Conservation (phyloP, 257 asterid species). For the Cordia subcordata region DNA sequence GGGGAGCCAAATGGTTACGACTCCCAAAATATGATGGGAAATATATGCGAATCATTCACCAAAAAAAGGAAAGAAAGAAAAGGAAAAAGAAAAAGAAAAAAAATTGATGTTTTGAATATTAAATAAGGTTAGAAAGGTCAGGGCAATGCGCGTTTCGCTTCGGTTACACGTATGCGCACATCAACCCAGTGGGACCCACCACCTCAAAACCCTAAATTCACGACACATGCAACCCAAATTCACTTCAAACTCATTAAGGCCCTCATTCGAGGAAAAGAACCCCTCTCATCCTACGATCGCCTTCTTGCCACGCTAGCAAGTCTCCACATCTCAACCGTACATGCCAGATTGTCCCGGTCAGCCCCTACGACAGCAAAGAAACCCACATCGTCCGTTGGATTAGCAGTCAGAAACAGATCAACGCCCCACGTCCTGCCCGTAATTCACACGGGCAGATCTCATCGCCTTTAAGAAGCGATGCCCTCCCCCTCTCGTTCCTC, state of each 20-base stretch:
- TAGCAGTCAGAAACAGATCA: slow-evolving; percentile 4
- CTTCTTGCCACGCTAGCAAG: slow-evolving; percentile 30
- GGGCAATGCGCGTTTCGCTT: slow-evolving; percentile 45
- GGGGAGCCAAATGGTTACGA: no score
- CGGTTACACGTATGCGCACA: slow-evolving; percentile 35
- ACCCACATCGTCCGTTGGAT: slow-evolving; percentile 38
- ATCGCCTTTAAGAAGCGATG: slow-evolving; percentile 78
- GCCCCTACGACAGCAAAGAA: slow-evolving; percentile 60
- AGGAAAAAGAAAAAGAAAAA: no score
- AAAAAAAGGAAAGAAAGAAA: no score
- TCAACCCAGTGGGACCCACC: slow-evolving; percentile 27
- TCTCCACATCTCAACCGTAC: slow-evolving; percentile 35
- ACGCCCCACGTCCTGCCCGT: slow-evolving; percentile 64
- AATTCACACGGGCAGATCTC: slow-evolving; percentile 70
- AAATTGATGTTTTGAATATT: no score
- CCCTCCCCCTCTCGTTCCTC: slow-evolving; percentile 45
- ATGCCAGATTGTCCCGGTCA: slow-evolving; percentile 72
- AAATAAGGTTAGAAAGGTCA: slow-evolving; percentile 8
- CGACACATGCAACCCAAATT: slow-evolving; percentile 44
- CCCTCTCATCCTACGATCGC: slow-evolving; percentile 13
- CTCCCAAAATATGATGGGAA: no score
- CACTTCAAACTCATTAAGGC: slow-evolving; percentile 28
- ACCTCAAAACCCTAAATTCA: slow-evolving; percentile 36
- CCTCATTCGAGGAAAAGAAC: slow-evolving; percentile 10
- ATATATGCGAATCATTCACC: no score